Evolutionary conservation across 2,329 filamentous ascomycete genomes (phyloP).

Genomic region (Trichoderma simmonsii): DNA sequence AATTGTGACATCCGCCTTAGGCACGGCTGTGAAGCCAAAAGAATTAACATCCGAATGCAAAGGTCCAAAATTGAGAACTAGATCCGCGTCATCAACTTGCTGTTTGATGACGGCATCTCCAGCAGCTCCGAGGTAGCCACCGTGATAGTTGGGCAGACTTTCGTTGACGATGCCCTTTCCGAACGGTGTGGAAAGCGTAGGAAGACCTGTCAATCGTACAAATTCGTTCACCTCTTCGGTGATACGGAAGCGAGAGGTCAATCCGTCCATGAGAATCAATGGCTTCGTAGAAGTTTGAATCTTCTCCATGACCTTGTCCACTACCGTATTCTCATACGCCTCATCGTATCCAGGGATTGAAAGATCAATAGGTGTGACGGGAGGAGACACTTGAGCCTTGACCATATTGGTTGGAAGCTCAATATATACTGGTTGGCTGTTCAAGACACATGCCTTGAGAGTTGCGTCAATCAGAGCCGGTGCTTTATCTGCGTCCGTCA

Average conservation of each 20-base stretch:
- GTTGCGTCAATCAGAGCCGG: slow-evolving; percentile 50
- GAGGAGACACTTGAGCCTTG: slow-evolving; percentile 31
- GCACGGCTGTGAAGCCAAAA: slow-evolving; percentile 37
- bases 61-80: slow-evolving; percentile 46
- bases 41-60: slow-evolving; percentile 47
- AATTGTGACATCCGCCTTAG: slow-evolving; percentile 33
- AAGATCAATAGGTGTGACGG: slow-evolving; percentile 17
- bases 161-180: slow-evolving; percentile 52
- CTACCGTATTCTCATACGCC: slow-evolving; percentile 26
- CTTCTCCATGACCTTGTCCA: slow-evolving; percentile 38
- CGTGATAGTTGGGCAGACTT: slow-evolving; percentile 44
- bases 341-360: slow-evolving; percentile 6
- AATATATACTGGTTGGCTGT: slow-evolving; percentile 55
- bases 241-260: slow-evolving; percentile 42
- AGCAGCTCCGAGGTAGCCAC: slow-evolving; percentile 45
- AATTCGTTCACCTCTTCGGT: slow-evolving; percentile 41
- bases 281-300: slow-evolving; percentile 46
- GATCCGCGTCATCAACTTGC: slow-evolving; percentile 41
- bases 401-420: slow-evolving; percentile 55
- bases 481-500: slow-evolving; percentile 44
- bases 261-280: slow-evolving; percentile 51
- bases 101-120: slow-evolving; percentile 34
- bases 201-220: slow-evolving; percentile 42
- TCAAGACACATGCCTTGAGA: slow-evolving; percentile 47
- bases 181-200: slow-evolving; percentile 46